Percentiles rank a stretch among this genome's conserved stretches.
These are phyloP conservation scores for Tinospora cordifolia DNA, from an alignment of 164 flowering plant species.

Conservation along the genomic window DNA sequence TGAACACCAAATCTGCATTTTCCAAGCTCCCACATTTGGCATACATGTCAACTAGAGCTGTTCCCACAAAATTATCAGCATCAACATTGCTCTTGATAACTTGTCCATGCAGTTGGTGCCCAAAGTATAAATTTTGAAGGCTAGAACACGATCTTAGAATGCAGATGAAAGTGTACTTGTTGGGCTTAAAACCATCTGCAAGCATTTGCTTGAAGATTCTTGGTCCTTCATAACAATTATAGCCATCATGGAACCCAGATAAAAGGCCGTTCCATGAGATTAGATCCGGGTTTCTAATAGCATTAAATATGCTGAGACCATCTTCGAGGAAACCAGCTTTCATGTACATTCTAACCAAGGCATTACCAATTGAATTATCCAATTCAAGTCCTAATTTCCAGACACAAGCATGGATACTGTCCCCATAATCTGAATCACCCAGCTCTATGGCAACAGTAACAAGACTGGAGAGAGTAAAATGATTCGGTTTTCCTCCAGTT, in stretches of 20 bases:
- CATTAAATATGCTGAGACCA: constrained; percentile 33
- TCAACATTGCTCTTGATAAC: constrained; percentile 24
- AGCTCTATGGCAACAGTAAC: constrained; percentile 32
- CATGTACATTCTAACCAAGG: constrained; percentile 46
- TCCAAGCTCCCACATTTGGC: constrained; percentile 29
- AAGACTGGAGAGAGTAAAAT: constrained; percentile 44
- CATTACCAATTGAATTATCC: constrained; percentile 33
- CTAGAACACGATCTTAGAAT: constrained; percentile 29
- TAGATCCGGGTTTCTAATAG: constrained; percentile 27
- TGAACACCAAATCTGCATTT: constrained; percentile 21
- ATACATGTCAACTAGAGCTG: constrained; percentile 38
- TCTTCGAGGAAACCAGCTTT: constrained; percentile 28
- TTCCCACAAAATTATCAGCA: constrained; percentile 28
- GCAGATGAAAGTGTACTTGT: constrained; percentile 36
- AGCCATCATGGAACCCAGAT: constrained; percentile 38
- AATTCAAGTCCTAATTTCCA: constrained; percentile 30
- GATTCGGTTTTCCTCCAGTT: constrained; percentile 31
- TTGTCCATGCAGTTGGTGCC: constrained; percentile 35
- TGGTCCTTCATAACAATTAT: constrained; percentile 23
- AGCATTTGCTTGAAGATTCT: constrained; percentile 35
- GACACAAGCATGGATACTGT: constrained; percentile 39
- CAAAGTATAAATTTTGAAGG: constrained; percentile 15
- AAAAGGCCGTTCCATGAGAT: constrained; percentile 50
- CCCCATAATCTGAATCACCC: constrained; percentile 24
- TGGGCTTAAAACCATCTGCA: constrained; percentile 33